These are phyloP conservation scores for Ziziphus jujuba DNA, from an alignment of 306 rosid species.

Conservation along the genomic window DNA sequence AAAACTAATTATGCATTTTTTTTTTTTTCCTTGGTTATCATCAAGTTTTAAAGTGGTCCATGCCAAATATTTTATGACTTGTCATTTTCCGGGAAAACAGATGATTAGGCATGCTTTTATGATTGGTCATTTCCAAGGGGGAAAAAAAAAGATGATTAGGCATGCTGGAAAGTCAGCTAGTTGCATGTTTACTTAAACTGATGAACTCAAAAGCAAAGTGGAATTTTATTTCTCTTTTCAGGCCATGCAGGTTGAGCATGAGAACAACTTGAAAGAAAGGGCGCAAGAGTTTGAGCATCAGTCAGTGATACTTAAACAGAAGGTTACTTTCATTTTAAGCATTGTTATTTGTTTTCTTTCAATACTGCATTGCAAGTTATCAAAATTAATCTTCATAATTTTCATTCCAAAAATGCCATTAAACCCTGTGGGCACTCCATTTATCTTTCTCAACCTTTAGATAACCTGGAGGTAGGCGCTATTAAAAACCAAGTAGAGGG, in stretches of 20 bases:
- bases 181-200: no score
- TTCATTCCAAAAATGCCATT: neutral
- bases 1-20: no score
- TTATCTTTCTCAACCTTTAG: neutral
- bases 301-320: neutral
- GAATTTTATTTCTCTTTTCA: neutral
- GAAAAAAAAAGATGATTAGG: no score
- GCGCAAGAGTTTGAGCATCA: slow-evolving; percentile 7
- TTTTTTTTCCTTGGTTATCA: neutral
- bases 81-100: neutral
- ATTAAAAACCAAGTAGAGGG: no score
- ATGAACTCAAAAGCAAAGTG: neutral
- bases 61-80: neutral
- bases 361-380: neutral
- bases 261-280: slow-evolving; percentile 20
- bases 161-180: no score
- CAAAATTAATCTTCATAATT: neutral
- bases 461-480: no score
- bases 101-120: neutral
- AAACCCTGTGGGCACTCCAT: no score
- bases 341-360: neutral
- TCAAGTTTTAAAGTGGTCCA: neutral
- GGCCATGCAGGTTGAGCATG: slow-evolving; percentile 21
- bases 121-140: no score
- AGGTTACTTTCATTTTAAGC: slow-evolving; percentile 4